A percentile compares a stretch with the other conserved stretches of the same genome.
phyloP scores from a whole-genome alignment of 192 early-diverging fungal species.

The Fimicolochytrium jonesii region DNA sequence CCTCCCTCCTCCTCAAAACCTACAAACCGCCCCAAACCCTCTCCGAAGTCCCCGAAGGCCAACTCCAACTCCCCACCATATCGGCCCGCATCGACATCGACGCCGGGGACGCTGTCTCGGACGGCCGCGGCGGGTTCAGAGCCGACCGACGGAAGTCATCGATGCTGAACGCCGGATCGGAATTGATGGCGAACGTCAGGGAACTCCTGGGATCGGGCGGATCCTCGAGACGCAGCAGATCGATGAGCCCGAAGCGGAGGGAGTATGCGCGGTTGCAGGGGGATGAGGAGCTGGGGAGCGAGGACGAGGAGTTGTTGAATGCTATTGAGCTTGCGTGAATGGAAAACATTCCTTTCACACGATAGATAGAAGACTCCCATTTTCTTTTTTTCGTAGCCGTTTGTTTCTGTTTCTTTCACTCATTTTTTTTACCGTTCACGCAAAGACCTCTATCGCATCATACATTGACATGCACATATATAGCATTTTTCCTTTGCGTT shows the following conservation, averaged over 20 bases:
- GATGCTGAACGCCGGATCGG: not conserved
- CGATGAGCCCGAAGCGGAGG: slow-evolving; percentile 5
- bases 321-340: slow-evolving; percentile 10
- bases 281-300: not conserved
- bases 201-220: not conserved
- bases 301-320: not conserved
- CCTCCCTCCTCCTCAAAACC: slow-evolving; percentile 77
- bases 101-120: not conserved
- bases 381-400: not conserved
- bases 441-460: too few species aligned
- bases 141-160: not conserved
- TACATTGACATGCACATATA: too few species aligned
- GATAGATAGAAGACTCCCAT: not conserved
- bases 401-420: not conserved
- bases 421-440: not conserved
- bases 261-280: not conserved
- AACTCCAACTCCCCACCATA: not conserved
- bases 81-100: not conserved
- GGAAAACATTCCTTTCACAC: not conserved
- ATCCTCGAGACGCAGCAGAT: not conserved
- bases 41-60: not conserved
- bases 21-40: slow-evolving; percentile 38
- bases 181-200: not conserved
- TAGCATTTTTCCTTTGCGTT: too few species aligned
- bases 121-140: not conserved